Conservation (phyloP, 2,329 filamentous ascomycete genomes). For the Fusarium graminum region DNA sequence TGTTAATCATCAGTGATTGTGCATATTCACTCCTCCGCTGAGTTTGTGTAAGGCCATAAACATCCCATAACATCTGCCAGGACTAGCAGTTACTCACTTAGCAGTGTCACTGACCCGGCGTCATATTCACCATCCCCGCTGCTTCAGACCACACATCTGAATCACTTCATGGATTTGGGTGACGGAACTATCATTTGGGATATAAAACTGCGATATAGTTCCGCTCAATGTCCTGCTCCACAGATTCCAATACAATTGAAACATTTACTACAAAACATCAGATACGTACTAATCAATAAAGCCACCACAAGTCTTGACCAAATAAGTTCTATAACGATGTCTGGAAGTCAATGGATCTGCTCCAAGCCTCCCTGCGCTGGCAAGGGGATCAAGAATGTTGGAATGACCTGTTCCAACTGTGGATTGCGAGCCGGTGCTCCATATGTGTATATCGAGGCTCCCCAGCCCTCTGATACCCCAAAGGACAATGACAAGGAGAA, state of each 20-base stretch:
- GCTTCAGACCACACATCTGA: background rate
- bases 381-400: background rate
- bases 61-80: background rate
- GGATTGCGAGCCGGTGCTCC: background rate
- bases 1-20: background rate
- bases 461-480: background rate
- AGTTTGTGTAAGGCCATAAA: background rate
- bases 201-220: background rate
- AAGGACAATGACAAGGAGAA: slow-evolving; percentile 3
- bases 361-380: background rate
- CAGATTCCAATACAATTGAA: background rate
- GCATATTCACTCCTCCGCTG: too few species aligned
- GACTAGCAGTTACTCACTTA: background rate
- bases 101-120: background rate
- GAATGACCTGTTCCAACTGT: background rate
- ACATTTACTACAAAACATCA: background rate
- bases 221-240: background rate
- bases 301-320: background rate
- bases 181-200: background rate
- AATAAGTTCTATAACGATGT: background rate
- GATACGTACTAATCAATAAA: background rate
- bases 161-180: background rate
- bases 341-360: background rate
- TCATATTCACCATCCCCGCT: background rate
- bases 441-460: background rate